Evolutionary conservation across 163 green algal species (phyloP), one percentile per base, ranked within the genome.

Genomic region (Trebouxia gelatinosa): DNA sequence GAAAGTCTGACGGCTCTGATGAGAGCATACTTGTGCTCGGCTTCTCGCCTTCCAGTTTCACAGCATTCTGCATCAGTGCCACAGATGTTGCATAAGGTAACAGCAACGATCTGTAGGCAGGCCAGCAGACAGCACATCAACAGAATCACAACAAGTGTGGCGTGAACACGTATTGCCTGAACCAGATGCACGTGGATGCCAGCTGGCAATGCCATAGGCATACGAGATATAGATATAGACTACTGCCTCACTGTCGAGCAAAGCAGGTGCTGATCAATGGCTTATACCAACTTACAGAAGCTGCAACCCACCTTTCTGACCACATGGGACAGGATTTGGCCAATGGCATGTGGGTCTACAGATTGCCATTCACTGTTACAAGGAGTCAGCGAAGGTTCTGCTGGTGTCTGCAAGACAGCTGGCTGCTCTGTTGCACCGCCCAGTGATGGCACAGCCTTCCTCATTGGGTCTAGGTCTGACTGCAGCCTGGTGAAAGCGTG

Each of bases 1-100:
- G 64, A 17, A 72, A 72, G 21, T 72, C 64, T 51, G 64, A 72
- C 4, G 64, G 64, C 64, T 72, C 64, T 72, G 64, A 72, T 29
- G 64, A 72, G 23, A 72, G 64, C 19, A 72, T 26, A 34, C 64
- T 72, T 26, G 64, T 54, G 19, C 34, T 35, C 64, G 34, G 64
- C 19, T 37, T 28, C 64, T 72, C 21, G 31, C 37, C 64, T 54
- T 54, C 19, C 7, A 37, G n/a, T 72, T 21, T 19, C 23, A 72
- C 6, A n/a, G 64, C 64, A 34, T 72, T 72, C 64, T 72, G 64
- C 64, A 51, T 5, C 9, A 5, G 34, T 50, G 64, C 17, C 23
- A 71, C 16, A 9, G 2, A 19, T 31, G n/a, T 46, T 48, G n/a
- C n/a, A n/a, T 26, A 29, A 6, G 32, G 7, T 19, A 43, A 28